Percentiles rank a stretch among this genome's conserved stretches.
Conservation (phyloP, 305 asterid genomes). For the Fraxinus nigra region DNA sequence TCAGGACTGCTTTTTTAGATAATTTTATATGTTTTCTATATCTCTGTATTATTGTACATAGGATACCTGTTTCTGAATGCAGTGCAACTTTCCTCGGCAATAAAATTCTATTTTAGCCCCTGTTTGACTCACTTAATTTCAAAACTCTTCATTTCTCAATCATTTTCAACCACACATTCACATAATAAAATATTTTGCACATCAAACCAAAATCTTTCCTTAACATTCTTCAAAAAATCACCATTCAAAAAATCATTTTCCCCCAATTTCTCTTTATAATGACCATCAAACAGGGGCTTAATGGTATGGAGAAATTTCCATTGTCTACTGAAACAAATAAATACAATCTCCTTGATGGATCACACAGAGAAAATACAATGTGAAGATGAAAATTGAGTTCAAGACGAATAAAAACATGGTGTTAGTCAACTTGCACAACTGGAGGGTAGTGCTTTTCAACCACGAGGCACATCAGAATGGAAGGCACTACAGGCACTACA, state of each 20-base stretch:
- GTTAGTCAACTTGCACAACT: not conserved
- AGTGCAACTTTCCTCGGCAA: slow-evolving; percentile 2
- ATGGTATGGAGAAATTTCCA: not conserved
- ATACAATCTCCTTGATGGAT: not conserved
- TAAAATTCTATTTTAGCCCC: not conserved
- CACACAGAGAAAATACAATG: not conserved
- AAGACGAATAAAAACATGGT: not conserved
- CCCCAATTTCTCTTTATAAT: not conserved
- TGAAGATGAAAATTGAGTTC: not conserved
- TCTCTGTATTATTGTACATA: not conserved
- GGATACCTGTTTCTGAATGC: not conserved
- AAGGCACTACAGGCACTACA: not conserved
- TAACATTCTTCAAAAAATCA: not conserved
- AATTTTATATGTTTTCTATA: not conserved
- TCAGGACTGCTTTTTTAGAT: not conserved
- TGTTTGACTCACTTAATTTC: not conserved
- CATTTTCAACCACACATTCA: not conserved
- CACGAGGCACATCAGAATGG: not conserved
- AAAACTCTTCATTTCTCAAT: not conserved
- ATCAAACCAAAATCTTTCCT: not conserved
- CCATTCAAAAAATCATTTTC: not conserved
- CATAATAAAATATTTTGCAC: not conserved
- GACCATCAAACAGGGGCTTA: not conserved
- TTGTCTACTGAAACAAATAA: not conserved
- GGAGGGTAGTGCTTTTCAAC: not conserved